Base-by-base conservation (phyloP, 768 basidiomycete genomes). In the Mycena indigotica region DNA sequence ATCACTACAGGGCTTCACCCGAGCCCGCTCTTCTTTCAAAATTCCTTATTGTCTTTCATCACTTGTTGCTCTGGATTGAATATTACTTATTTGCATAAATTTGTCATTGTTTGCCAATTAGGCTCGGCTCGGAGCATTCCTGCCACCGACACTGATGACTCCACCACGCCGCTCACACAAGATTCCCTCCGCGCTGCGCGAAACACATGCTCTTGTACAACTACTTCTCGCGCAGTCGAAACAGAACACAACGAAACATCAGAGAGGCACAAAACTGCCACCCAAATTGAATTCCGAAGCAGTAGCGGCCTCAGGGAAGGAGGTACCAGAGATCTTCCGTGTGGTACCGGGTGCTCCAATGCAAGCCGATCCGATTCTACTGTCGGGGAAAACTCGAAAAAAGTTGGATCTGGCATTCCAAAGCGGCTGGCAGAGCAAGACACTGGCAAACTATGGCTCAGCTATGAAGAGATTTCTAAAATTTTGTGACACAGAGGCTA, bases 401-500 rank as follows among this genome's bases (percentile, higher is more conserved):
- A 50, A 39, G 38, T 6, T 56, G 4, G 24, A 38, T 5, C 12
- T 38, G 1, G 45, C 56, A 29, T n/a, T 64, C 12, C n/a, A 51
- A 2, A 39, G 60, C 38, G 50, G 62, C 21, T 65, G 62, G 57
- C 57, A 65, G 1, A 2, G 56, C 2, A 53, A 60, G 6, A 64
- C 65, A 4, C 17, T 60, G 12, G 16, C 23, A 5, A 53, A 51
- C 13, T 71, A 66, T 41, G 60, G 51, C 32, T 30, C 25, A 21
- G 21, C 39, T 10, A 17, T 67, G 3, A 5, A 50, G 16, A 46
- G 45, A 0, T 70, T 64, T 28, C 29, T 51, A 2, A 8, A 44
- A 0, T 73, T 68, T 52, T 73, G 70, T 44, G 44, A 69, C 6
- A 2, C 2, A 0, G 58, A 72, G 21, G 5, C 41, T 0, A 57